Conservation (phyloP, 2,329 filamentous ascomycete species). For the Aspergillus spinulosporus region DNA sequence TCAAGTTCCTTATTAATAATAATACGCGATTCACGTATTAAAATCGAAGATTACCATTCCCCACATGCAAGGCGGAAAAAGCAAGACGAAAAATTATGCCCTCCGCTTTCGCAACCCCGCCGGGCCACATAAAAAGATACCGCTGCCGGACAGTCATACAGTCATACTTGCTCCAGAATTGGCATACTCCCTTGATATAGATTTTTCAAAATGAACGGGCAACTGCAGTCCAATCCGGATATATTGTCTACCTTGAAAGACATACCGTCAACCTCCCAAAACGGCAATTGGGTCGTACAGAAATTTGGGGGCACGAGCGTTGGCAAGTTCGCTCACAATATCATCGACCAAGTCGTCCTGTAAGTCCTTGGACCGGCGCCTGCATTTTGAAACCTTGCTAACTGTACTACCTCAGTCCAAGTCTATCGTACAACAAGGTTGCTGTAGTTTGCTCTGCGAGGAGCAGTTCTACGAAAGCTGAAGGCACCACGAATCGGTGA, state of each 20-base stretch:
- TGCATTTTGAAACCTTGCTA: slow-evolving; percentile 1
- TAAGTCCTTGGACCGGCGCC: slow-evolving; percentile 34
- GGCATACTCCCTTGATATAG: slow-evolving; percentile 13
- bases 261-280: slow-evolving; percentile 19
- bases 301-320: slow-evolving; percentile 96
- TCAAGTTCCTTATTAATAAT: slow-evolving; percentile 9
- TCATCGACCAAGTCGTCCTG: slow-evolving; percentile 70
- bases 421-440: slow-evolving; percentile 69
- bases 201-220: slow-evolving; percentile 21
- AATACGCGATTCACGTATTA: not conserved
- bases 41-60: slow-evolving; percentile 17
- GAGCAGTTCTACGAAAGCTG: slow-evolving; percentile 89
- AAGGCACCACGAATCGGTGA: slow-evolving; percentile 93
- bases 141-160: slow-evolving; percentile 21
- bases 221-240: slow-evolving; percentile 16
- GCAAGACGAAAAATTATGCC: slow-evolving; percentile 22
- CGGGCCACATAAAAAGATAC: slow-evolving; percentile 27
- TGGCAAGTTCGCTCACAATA: slow-evolving; percentile 83
- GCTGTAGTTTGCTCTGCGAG: slow-evolving; percentile 94
- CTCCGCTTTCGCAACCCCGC: slow-evolving; percentile 33
- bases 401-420: slow-evolving; percentile 48
- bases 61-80: slow-evolving; percentile 21
- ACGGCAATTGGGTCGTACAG: slow-evolving; percentile 74
- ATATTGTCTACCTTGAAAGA: slow-evolving; percentile 19
- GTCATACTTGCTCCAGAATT: slow-evolving; percentile 2